These are phyloP conservation scores for Spizellomyces punctatus DNA, from an alignment of 192 early-diverging fungal species.

Conservation along the genomic window DNA sequence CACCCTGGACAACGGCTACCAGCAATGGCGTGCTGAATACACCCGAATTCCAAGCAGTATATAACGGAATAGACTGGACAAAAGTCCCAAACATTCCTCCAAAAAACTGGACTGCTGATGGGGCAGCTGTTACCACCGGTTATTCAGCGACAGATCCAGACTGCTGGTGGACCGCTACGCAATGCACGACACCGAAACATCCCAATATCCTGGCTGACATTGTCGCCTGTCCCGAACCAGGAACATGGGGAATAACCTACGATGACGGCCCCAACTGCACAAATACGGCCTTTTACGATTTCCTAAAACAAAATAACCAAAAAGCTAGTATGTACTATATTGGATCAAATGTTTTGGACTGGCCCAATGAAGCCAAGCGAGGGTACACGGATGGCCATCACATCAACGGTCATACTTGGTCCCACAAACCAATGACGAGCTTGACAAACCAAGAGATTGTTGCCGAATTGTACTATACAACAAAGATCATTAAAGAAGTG, in stretches of 20 bases:
- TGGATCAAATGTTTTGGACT: neutral
- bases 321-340: neutral
- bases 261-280: constrained; percentile 10
- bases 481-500: constrained; percentile 34
- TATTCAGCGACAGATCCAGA: too few species aligned
- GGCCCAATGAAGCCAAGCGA: neutral
- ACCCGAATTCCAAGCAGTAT: too few species aligned
- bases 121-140: too few species aligned
- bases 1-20: too few species aligned
- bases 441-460: constrained; percentile 59
- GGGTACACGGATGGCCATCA: constrained; percentile 5
- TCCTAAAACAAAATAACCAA: neutral
- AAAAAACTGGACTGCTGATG: too few species aligned
- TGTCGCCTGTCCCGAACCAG: neutral
- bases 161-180: too few species aligned
- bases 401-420: constrained; percentile 50
- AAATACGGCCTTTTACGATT: neutral
- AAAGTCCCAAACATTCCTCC: too few species aligned
- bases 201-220: neutral
- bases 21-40: too few species aligned
- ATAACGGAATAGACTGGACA: too few species aligned
- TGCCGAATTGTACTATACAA: constrained; percentile 54
- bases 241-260: constrained; percentile 35
- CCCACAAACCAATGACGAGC: constrained; percentile 56
- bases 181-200: too few species aligned